Evolutionary conservation across 306 rosid species (phyloP), one percentile per base, ranked within the genome.

Genomic region (Begonia fuchsioides): DNA sequence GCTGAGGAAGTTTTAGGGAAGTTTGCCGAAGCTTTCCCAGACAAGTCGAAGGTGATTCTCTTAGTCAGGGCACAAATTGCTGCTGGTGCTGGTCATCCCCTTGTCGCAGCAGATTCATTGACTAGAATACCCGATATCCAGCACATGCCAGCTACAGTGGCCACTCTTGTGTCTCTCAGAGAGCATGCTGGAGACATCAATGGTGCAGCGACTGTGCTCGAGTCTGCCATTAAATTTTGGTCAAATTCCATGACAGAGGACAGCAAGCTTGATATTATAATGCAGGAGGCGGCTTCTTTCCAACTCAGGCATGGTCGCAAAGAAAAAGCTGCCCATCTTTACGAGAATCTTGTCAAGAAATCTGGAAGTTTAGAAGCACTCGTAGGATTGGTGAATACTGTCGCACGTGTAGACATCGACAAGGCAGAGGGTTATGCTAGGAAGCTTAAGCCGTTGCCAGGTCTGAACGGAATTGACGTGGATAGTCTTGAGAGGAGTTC

Each of bases 241-340:
- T 77, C 95, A 43, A 68, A 77, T 71, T 75, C 93, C 65, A 85
- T 90, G 95, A 67, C 83, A 0, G 96, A 82, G 67, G 87, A 79
- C 79, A 79, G 60, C 57, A 85, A 82, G 70, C 87, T 82, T 49
- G 71, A 65, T 58, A 57, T 85, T 44, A 70, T 90, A 49, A 77
- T 75, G 73, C 92, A 77, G 72, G 98, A 90, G 65, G 87, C 94
- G 64, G 96, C 98, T 67, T 79, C 93, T 39, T 90, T 85, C 76
- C 82, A 72, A 74, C 72, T 77, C 39, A 73, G 72, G 75, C 94
- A 85, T 79, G 94, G 96, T 16, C 73, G 43, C 10, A 94, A 79
- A 69, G 86, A 74, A 67, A 95, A 79, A 2, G 95, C 98, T 40
- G 80, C 94, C 49, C 49, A 38, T 43, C 76, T 90, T 19, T 90